Base-by-base conservation (phyloP, 1,284 basidiomycete genomes). In the Puccinia hordei region DNA sequence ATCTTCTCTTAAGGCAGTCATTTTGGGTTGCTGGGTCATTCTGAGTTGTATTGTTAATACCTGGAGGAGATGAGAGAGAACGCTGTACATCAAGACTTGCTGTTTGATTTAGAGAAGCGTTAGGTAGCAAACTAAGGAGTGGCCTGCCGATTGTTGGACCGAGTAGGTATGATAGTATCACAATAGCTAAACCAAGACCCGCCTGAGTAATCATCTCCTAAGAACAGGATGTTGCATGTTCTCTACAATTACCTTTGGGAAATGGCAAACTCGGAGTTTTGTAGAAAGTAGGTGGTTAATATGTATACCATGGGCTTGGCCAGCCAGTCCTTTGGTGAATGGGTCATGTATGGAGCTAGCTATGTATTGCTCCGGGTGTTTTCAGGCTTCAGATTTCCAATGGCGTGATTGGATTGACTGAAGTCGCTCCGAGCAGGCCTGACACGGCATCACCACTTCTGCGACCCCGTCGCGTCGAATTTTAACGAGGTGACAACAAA, bases 1-100 rank as follows among this genome's bases (percentile, higher is more conserved):
- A 30, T 59, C 49, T 73, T 59, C 79, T 61, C 51, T 80, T 73
- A 33, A 55, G 24, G 63, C 79, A 80, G 15, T 73, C 71, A 55
- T 80, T 44, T 6, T 44, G 53, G 33, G 44, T 46, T 38, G 13
- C 51, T 24, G 68, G 53, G 44, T 51, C 57, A 69, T 73, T 80
- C 30, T 33, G 55, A 19, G 57, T 41, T 55, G 53, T 55, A 38
- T 35, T 55, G 51, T 44, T 73, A 30, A 33, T 41, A 27, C 35
- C 51, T 55, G 46, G 10, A 27, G 71, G 17, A 35, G 71, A 57
- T 73, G 71, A 27, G 49, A 73, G n/a, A 24, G 33, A 19, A 33
- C 44, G 15, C 35, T 73, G 53, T 2, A 38, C 46, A 57, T 73
- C 44, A 51, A 35, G 53, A 57, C 35, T 57, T 41, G 53, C 49